phyloP scores from a whole-genome alignment of 2,329 filamentous ascomycete genomes.

The Pyricularia sp. region DNA sequence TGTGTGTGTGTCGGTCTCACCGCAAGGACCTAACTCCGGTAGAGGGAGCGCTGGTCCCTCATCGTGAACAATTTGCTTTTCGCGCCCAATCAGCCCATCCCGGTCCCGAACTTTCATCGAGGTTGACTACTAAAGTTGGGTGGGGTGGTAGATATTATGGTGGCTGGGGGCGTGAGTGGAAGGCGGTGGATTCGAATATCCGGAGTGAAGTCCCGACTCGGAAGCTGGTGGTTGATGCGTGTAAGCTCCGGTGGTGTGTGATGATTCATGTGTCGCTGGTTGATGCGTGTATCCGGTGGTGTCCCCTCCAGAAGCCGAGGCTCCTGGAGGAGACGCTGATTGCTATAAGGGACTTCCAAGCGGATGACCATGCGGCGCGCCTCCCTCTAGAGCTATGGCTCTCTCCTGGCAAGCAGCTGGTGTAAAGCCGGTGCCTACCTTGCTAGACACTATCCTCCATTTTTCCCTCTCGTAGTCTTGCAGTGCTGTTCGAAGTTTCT shows the following conservation, averaged over 20 bases:
- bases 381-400: slow-evolving; percentile 24
- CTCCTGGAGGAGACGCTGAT: slow-evolving; percentile 42
- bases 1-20: not conserved
- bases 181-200: not conserved
- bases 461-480: slow-evolving; percentile 85
- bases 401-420: slow-evolving; percentile 80
- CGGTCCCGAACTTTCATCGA: not conserved
- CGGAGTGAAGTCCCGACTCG: not conserved
- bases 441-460: slow-evolving; percentile 86
- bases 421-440: slow-evolving; percentile 84
- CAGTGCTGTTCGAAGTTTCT: slow-evolving; percentile 66
- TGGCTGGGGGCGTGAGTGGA: not conserved
- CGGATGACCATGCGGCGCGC: slow-evolving; percentile 38
- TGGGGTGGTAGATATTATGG: not conserved
- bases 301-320: slow-evolving; percentile 36
- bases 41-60: no score
- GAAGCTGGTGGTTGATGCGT: not conserved
- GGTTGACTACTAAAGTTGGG: not conserved
- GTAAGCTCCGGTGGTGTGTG: not conserved
- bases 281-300: slow-evolving; percentile 31
- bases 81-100: not conserved
- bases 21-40: not conserved
- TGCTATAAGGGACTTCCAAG: slow-evolving; percentile 43
- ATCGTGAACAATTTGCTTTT: not conserved
- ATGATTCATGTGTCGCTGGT: slow-evolving; percentile 4